Conservation (phyloP, 2,329 filamentous ascomycete genomes). For the Elsinoe necatrix region DNA sequence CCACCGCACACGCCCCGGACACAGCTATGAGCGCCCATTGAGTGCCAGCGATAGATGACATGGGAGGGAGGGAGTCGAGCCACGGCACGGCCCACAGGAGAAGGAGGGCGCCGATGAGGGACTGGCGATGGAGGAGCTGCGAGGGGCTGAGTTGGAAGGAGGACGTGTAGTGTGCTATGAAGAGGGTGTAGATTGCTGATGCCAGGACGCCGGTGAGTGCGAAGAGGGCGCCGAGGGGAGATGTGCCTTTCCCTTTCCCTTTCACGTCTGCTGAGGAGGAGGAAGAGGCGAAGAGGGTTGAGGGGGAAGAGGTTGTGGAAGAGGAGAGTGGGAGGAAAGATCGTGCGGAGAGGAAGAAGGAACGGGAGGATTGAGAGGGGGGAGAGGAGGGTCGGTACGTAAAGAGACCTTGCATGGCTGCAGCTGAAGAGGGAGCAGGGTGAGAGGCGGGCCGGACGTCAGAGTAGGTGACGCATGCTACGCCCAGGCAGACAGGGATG, state of each 20-base stretch:
- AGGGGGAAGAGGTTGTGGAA: neutral
- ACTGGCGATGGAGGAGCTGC: conserved; percentile 62
- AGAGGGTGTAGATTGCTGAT: conserved; percentile 60
- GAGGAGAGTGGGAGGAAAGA: neutral
- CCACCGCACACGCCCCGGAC: conserved; percentile 53
- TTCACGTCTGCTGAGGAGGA: conserved; percentile 30
- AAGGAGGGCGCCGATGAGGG: conserved; percentile 53
- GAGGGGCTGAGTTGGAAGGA: conserved; percentile 59
- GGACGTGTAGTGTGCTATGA: conserved; percentile 58
- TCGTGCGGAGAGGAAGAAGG: conserved; percentile 57
- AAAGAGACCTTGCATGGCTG: neutral
- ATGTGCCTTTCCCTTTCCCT: conserved; percentile 45
- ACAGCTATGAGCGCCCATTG: conserved; percentile 44
- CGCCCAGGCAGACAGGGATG: conserved; percentile 53
- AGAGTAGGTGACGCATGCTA: conserved; percentile 60
- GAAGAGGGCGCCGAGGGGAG: conserved; percentile 53
- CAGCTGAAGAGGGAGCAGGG: neutral
- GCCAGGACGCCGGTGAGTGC: conserved; percentile 56
- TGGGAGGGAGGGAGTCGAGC: conserved; percentile 53
- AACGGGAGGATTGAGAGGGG: conserved; percentile 42
- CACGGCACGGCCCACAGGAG: conserved; percentile 60
- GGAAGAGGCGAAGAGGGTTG: neutral
- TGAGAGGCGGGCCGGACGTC: conserved; percentile 41
- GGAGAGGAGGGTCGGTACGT: neutral
- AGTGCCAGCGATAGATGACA: conserved; percentile 40